A percentile compares a stretch with the other conserved stretches of the same genome.
Evolutionary conservation across 2,329 filamentous ascomycete species (phyloP).

Genomic region (Pseudopithomyces chartarum): DNA sequence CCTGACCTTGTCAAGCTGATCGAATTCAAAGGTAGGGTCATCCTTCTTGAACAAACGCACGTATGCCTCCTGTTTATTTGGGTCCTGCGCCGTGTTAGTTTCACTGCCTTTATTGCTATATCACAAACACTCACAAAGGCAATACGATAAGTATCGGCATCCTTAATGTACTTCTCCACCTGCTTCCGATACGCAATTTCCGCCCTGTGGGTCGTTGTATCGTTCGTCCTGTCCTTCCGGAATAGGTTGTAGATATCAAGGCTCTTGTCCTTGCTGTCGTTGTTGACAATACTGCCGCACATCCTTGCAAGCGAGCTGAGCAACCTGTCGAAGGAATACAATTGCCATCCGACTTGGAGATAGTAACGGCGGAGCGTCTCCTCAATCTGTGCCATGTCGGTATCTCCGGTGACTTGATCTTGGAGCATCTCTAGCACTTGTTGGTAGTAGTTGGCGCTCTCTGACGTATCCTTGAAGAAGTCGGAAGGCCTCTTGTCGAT

Average conservation of each 20-base stretch:
- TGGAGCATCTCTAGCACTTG: constrained; percentile 86
- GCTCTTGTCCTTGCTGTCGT: constrained; percentile 90
- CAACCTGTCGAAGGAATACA: constrained; percentile 92
- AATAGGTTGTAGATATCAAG: constrained; percentile 89
- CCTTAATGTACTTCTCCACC: constrained; percentile 90
- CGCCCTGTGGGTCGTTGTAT: constrained; percentile 85
- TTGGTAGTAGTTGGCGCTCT: constrained; percentile 75
- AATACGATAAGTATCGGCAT: constrained; percentile 88
- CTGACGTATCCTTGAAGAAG: constrained; percentile 72
- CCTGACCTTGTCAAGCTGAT: constrained; percentile 66
- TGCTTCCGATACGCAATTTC: constrained; percentile 91
- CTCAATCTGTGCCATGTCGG: constrained; percentile 83
- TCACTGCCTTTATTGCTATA: constrained; percentile 5
- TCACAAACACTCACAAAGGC: constrained; percentile 76
- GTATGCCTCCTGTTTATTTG: constrained; percentile 74
- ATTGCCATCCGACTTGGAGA: constrained; percentile 84
- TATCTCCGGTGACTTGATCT: constrained; percentile 79
- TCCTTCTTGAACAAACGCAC: constrained; percentile 87
- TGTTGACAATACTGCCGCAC: constrained; percentile 80
- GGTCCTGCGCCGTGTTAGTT: constrained; percentile 40
- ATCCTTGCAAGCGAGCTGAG: constrained; percentile 81
- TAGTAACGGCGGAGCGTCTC: constrained; percentile 92
- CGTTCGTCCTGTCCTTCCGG: constrained; percentile 76
- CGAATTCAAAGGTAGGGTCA: constrained; percentile 76
- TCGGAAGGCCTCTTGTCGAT: constrained; percentile 75